A percentile compares a stretch with the other conserved stretches of the same genome.
These are phyloP conservation scores for Gamsiella multidivaricata DNA, from an alignment of 192 early-diverging fungal genomes.

Conservation along the genomic window DNA sequence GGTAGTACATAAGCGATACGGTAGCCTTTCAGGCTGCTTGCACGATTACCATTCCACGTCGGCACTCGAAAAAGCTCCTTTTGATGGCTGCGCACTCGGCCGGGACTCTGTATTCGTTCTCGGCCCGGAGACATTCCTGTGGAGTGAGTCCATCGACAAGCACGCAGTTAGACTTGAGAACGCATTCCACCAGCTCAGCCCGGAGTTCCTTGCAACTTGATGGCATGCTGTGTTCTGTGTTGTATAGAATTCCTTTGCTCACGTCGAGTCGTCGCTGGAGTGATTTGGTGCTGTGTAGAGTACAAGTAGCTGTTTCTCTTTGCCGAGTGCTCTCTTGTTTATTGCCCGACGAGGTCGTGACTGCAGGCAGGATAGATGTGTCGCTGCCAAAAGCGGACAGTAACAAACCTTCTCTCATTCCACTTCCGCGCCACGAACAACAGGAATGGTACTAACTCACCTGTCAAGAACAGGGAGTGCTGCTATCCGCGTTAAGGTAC, in stretches of 20 bases:
- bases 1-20: no score
- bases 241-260: not conserved
- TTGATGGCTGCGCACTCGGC: constrained; percentile 65
- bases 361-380: no score
- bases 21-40: no score
- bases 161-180: constrained; percentile 68
- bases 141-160: constrained; percentile 57
- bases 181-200: constrained; percentile 64
- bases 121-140: constrained; percentile 64
- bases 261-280: no score
- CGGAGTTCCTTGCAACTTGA: constrained; percentile 69
- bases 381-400: no score
- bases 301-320: no score
- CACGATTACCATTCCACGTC: constrained; percentile 66
- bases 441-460: constrained; percentile 36
- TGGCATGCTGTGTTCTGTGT: constrained; percentile 53
- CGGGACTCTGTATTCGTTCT: constrained; percentile 62
- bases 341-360: no score
- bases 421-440: not conserved
- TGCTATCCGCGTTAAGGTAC: constrained; percentile 38
- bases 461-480: constrained; percentile 22
- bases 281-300: no score
- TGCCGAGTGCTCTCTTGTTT: no score
- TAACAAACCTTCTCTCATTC: constrained; percentile 1
- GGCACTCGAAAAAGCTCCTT: constrained; percentile 67